Evolutionary conservation across 2,329 filamentous ascomycete species (phyloP), one percentile per base, ranked within the genome.

Genomic region (Albifimbria verrucaria): DNA sequence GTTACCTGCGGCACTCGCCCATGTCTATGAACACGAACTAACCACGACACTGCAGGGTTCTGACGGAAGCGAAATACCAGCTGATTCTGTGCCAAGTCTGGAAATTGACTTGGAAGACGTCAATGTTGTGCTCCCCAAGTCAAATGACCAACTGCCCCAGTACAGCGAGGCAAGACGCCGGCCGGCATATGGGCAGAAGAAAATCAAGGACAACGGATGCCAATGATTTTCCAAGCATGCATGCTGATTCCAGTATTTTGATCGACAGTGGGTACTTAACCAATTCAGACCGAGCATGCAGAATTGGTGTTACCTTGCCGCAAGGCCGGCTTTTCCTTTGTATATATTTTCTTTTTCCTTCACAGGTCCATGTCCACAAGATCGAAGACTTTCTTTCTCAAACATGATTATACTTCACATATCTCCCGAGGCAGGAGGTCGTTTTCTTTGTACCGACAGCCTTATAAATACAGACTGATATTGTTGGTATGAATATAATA

Each of bases 31-130:
- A 39, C 15, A 39, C 32, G 15, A n/a, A 39, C 32, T 4, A 39
- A 12, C 5, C 18, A 9, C 18, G 4, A 12, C 18, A 17, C 6
- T 39, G 12, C 18, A 39, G 32, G 32, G 32, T n/a, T 17, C 32
- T 15, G 63, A 76, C 20, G 72, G 70, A 17, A 62, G 59, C 9
- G 46, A 39, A 2, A 62, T 70, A 21, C 57, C 68, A 4, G 42
- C 64, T 42, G 48, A 52, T 9, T 50, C 32, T 11, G 60, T 63
- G 4, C 61, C 68, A 17, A 73, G 72, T 55, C 65, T 76, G 49
- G 60, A 67, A 51, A 47, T 77, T 25, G 64, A 68, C 7, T 57
- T 77, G 17, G 67, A 73, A 52, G 61, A 63, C 28, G 59, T 64
- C 54, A 50, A 57, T 11, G 56, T 63, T 20, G 58, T 54, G 3